These are phyloP conservation scores for Claviceps sp. DNA, from an alignment of 2,329 filamentous ascomycete species.

Conservation along the genomic window DNA sequence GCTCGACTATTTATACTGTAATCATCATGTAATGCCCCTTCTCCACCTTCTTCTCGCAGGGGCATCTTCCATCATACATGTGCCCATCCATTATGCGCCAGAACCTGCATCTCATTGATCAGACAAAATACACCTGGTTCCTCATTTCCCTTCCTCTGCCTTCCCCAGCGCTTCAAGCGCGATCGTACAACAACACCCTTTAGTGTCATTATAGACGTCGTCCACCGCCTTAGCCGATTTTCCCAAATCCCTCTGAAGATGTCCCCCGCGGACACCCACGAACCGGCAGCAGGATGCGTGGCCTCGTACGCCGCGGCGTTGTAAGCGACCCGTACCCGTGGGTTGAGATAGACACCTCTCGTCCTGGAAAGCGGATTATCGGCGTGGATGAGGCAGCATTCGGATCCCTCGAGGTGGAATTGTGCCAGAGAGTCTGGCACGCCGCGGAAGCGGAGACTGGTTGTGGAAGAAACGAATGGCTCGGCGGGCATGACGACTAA, in stretches of 20 bases:
- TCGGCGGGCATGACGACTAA: slow-evolving; percentile 36
- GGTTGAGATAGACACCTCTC: slow-evolving; percentile 53
- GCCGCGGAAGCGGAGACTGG: slow-evolving; percentile 45
- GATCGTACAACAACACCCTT: slow-evolving; percentile 21
- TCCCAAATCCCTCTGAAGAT: slow-evolving; percentile 44
- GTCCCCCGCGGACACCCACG: slow-evolving; percentile 34
- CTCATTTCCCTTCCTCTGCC: slow-evolving; percentile 18
- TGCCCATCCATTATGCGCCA: slow-evolving; percentile 43
- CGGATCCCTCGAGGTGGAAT: slow-evolving; percentile 58
- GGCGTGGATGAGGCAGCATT: slow-evolving; percentile 66
- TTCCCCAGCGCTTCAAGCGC: slow-evolving; percentile 26
- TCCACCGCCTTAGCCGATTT: slow-evolving; percentile 39
- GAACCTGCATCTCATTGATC: slow-evolving; percentile 48
- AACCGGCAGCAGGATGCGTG: slow-evolving; percentile 24
- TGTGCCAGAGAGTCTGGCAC: slow-evolving; percentile 47
- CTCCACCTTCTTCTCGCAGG: not conserved
- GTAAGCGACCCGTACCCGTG: slow-evolving; percentile 55
- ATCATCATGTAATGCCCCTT: not conserved
- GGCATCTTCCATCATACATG: slow-evolving; percentile 28
- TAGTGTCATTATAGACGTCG: slow-evolving; percentile 12
- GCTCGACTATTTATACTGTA: too few species aligned
- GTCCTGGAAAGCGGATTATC: slow-evolving; percentile 47
- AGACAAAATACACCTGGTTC: slow-evolving; percentile 39
- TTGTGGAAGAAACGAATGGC: slow-evolving; percentile 35
- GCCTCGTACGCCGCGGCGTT: slow-evolving; percentile 36